A percentile compares a stretch with the other conserved stretches of the same genome.
phyloP scores from a whole-genome alignment of 495 filamentous ascomycete species.

The Tuber umbilicatum region DNA sequence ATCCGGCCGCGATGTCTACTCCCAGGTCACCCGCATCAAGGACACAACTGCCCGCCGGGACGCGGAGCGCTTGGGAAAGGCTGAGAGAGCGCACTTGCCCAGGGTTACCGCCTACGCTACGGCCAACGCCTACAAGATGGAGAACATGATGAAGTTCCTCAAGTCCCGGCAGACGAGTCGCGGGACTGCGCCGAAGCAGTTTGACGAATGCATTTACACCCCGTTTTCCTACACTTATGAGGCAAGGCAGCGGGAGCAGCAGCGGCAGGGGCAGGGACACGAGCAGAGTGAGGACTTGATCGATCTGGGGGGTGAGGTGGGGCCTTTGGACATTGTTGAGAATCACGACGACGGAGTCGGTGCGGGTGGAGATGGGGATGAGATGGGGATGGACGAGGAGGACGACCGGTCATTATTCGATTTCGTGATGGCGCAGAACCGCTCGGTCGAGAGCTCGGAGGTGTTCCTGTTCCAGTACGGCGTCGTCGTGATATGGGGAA shows the following conservation, averaged over 20 bases:
- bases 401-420: slow-evolving; percentile 38
- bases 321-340: slow-evolving; percentile 33
- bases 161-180: slow-evolving; percentile 70
- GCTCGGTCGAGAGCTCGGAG: slow-evolving; percentile 73
- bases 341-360: slow-evolving; percentile 31
- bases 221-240: slow-evolving; percentile 66
- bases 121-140: slow-evolving; percentile 79
- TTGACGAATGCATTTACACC: slow-evolving; percentile 95
- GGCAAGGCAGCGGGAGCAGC: neutral
- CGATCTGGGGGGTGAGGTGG: slow-evolving; percentile 39
- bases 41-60: slow-evolving; percentile 89
- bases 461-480: slow-evolving; percentile 96
- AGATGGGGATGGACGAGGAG: slow-evolving; percentile 14
- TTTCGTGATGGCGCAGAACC: slow-evolving; percentile 40
- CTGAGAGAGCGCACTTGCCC: slow-evolving; percentile 77
- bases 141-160: slow-evolving; percentile 76
- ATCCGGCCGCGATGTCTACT: slow-evolving; percentile 90
- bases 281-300: slow-evolving; percentile 45
- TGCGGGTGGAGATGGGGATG: slow-evolving; percentile 21
- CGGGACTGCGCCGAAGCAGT: slow-evolving; percentile 77
- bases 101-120: slow-evolving; percentile 96
- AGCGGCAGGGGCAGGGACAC: slow-evolving; percentile 7
- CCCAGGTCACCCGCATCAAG: slow-evolving; percentile 87
- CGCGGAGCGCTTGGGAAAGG: slow-evolving; percentile 87
- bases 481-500: slow-evolving; percentile 99